A percentile compares a stretch with the other conserved stretches of the same genome.
Conservation (phyloP, 2,329 filamentous ascomycete genomes). For the Colletotrichum cordylinicola region DNA sequence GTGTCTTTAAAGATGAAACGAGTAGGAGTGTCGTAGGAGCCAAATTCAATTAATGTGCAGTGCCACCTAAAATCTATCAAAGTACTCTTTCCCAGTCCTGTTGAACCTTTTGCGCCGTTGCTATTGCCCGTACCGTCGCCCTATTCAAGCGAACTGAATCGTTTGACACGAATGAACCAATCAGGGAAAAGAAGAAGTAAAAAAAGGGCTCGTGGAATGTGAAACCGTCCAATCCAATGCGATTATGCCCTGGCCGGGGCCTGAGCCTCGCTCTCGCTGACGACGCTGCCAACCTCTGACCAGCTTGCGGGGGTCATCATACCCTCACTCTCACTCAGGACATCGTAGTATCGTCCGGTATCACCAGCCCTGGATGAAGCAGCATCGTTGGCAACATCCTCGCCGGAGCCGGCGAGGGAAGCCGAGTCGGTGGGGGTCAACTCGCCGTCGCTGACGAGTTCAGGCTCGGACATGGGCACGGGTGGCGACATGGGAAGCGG, state of each 20-base stretch:
- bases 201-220: neutral
- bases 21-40: neutral
- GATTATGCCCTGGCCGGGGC: slow-evolving; percentile 35
- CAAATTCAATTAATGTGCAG: neutral
- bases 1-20: neutral
- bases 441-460: slow-evolving; percentile 57
- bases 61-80: slow-evolving; percentile 8
- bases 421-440: slow-evolving; percentile 65
- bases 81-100: slow-evolving; percentile 10
- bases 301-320: slow-evolving; percentile 67
- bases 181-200: neutral
- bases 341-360: slow-evolving; percentile 51
- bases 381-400: slow-evolving; percentile 51
- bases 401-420: slow-evolving; percentile 58
- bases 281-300: slow-evolving; percentile 69
- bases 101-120: slow-evolving; percentile 13
- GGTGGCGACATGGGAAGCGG: slow-evolving; percentile 60
- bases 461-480: slow-evolving; percentile 56
- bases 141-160: neutral
- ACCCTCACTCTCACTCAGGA: slow-evolving; percentile 65
- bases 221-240: neutral
- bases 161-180: neutral
- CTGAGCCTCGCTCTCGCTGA: slow-evolving; percentile 59
- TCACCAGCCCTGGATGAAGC: slow-evolving; percentile 42
- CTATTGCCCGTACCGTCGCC: neutral